phyloP scores from a whole-genome alignment of 306 rosid genomes.

The Cucurbita moschata region DNA sequence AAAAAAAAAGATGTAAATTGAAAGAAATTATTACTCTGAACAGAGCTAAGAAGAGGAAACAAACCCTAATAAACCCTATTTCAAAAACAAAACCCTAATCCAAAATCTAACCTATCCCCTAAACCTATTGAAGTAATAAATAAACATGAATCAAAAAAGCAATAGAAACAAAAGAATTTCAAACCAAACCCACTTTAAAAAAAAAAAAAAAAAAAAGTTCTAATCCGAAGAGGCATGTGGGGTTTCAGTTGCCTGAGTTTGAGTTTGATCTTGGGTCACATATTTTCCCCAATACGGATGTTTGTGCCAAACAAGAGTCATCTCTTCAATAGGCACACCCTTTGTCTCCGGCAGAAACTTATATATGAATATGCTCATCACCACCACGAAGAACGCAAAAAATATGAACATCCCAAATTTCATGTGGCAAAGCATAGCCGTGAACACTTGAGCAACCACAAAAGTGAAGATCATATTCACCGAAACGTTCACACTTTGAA shows the following conservation, averaged over 20 bases:
- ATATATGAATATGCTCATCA: constrained; percentile 45
- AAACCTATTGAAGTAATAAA: neutral
- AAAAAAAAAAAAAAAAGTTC: neutral
- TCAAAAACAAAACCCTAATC: neutral
- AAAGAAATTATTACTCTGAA: too few species aligned
- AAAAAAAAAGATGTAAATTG: too few species aligned
- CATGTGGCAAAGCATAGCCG: constrained; percentile 47
- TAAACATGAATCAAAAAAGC: neutral
- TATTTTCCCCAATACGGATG: constrained; percentile 51
- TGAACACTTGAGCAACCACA: constrained; percentile 51
- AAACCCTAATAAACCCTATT: too few species aligned
- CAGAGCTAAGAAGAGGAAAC: too few species aligned
- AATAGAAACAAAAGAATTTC: neutral
- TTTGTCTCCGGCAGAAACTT: constrained; percentile 47
- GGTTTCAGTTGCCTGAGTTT: too few species aligned
- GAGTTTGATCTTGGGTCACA: constrained; percentile 1
- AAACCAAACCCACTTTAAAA: neutral
- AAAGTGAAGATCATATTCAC: constrained; percentile 66
- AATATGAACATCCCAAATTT: constrained; percentile 58
- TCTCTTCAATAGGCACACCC: constrained; percentile 66
- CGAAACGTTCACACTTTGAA: constrained; percentile 36
- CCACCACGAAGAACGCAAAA: constrained; percentile 34
- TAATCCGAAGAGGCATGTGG: too few species aligned
- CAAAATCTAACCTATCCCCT: neutral
- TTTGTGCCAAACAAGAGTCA: constrained; percentile 35